phyloP scores from a whole-genome alignment of 2,329 filamentous ascomycete genomes.

The Stachybotrys elegans region DNA sequence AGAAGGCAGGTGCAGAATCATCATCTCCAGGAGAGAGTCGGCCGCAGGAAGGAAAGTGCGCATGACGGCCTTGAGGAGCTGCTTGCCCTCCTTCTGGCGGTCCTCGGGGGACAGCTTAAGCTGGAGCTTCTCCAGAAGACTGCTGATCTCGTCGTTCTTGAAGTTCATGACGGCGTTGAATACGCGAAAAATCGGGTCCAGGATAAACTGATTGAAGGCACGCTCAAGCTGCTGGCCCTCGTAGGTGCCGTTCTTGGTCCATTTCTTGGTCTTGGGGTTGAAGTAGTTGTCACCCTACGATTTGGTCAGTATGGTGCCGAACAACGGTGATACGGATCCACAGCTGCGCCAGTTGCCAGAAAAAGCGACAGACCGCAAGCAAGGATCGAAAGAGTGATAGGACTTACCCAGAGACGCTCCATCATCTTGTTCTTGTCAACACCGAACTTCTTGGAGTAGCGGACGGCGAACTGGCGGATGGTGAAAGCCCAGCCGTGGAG shows the following conservation, averaged over 20 bases:
- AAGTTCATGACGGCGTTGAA: slow-evolving; percentile 96
- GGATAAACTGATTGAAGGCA: slow-evolving; percentile 99
- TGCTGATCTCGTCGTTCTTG: slow-evolving; percentile 88
- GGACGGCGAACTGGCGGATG: slow-evolving; percentile 90
- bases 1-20: slow-evolving; percentile 98
- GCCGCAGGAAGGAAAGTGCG: slow-evolving; percentile 97
- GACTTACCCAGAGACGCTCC: slow-evolving; percentile 92
- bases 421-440: slow-evolving; percentile 99
- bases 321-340: no score
- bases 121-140: slow-evolving; percentile 84
- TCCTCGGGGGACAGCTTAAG: slow-evolving; percentile 88
- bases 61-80: slow-evolving; percentile 97
- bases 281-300: slow-evolving; percentile 97
- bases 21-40: slow-evolving; percentile 98
- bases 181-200: slow-evolving; percentile 99
- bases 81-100: slow-evolving; percentile 93
- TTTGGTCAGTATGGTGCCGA: no score
- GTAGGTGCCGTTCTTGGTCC: slow-evolving; percentile 80
- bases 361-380: no score
- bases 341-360: no score
- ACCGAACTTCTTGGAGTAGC: slow-evolving; percentile 99
- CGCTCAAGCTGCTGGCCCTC: slow-evolving; percentile 91
- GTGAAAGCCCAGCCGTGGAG: slow-evolving; percentile 99
- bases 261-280: slow-evolving; percentile 99
- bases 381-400: neutral